Evolutionary conservation across 2,329 filamentous ascomycete species (phyloP), one percentile per base, ranked within the genome.

Genomic region (Didymella sp.): DNA sequence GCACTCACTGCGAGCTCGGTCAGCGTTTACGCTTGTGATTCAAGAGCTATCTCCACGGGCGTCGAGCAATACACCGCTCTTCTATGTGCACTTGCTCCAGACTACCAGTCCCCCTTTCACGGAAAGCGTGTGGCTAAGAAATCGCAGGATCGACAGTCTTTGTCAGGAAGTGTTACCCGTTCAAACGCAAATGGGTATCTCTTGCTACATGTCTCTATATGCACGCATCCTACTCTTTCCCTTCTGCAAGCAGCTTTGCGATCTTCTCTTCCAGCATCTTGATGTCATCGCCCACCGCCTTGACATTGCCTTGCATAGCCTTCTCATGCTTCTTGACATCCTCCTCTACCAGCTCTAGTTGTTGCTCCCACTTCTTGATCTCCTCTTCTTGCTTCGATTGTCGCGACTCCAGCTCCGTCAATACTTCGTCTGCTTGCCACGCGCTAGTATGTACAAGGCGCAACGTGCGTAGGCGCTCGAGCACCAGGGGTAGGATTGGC

Each of bases 261-360:
- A 97, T 83, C 76, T 90, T 89, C 68, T 82, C 85, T 78, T 98
- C 94, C 51, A 99, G 78, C 54, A 89, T 91, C 75, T 90, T 91
- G 4, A 98, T 91, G 92, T 93, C 97, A 37, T 86, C 87, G 64
- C 94, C 90, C 60, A 98, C 88, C n/a, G 90, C 84, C 67, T 89
- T 87, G 76, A 93, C 87, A 76, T 99, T 99, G 47, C 83, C 85
- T 63, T 85, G 85, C 80, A 96, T 89, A 4, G 87, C 84, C 25
- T 80, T 80, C 71, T 90, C 88, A 4, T 89, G 87, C 58, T 89
- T 84, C 60, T 82, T 82, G 69, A 98, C 87, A 24, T 89, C 87
- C 52, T 81, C 80, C 76, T 97, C 93, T 19, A 97, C 85, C 71
- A 88, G 90, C 59, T 87, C 86, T 15, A 98, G 76, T 0, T 92